Base-by-base conservation (phyloP, 1,284 basidiomycete genomes). In the Chalciporus sp. region DNA sequence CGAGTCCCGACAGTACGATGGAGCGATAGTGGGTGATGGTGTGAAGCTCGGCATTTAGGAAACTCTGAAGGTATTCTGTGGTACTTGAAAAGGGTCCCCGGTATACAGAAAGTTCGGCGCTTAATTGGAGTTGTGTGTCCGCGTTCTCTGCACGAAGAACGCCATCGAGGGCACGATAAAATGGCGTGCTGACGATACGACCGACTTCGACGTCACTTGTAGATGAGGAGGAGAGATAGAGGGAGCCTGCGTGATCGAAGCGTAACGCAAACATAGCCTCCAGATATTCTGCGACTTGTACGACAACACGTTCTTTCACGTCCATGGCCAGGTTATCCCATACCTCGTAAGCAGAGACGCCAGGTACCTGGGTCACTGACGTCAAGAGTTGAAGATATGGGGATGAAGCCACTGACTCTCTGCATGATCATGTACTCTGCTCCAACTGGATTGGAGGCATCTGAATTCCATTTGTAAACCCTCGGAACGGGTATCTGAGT, bases 221-320 rank as follows among this genome's bases (percentile, higher is more conserved):
- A 7, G 35, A 48, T n/a, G 37, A 23, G 27, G 47, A 48, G n/a
- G 37, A 29, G 46, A 51, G 35, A 50, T 51, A 40, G 26, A 49
- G 27, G 26, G 46, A 49, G 10, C 49, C 46, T 12, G 47, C 46
- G 16, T 7, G 35, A 6, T 49, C 27, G 49, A 49, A 51, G n/a
- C 45, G 49, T 20, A 39, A 31, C 9, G 49, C 19, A 8, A 40
- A 39, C 33, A 39, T 39, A 11, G 12, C 12, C 28, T 16, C 20
- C 17, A 51, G 27, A 3, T 49, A 10, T 10, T 28, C n/a, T 27
- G 37, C 47, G 20, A 49, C 27, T 29, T 51, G 46, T 7, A 35
- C 17, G 33, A 51, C 49, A 9, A 51, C 47, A 6, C 27, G 43
- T 14, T 49, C 16, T 49, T 51, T 51, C 46, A 17, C 11, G 16